Conservation (phyloP, 139 green algal genomes). For the Closterium sp. region DNA sequence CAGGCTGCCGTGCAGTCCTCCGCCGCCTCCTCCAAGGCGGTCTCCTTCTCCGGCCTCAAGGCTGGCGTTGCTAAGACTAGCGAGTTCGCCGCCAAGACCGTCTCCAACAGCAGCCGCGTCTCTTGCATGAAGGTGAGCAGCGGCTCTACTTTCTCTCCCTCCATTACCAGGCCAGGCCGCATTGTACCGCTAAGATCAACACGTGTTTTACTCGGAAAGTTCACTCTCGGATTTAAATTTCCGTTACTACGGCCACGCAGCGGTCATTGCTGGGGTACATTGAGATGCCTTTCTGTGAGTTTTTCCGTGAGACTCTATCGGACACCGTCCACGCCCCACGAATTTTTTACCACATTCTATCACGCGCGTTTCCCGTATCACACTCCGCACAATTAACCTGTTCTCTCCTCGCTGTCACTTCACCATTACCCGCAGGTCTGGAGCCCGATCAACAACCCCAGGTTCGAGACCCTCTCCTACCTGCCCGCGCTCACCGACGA, state of each 20-base stretch:
- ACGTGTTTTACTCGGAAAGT: too few species aligned
- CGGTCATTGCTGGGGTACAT: too few species aligned
- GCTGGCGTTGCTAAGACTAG: constrained; percentile 5
- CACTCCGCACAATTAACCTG: background rate
- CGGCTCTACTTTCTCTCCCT: background rate
- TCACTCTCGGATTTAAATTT: too few species aligned
- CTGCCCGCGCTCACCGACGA: constrained; percentile 87
- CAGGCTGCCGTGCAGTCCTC: background rate
- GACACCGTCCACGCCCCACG: too few species aligned
- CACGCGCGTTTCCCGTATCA: background rate
- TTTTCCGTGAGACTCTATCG: too few species aligned
- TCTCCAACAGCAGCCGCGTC: constrained; percentile 39
- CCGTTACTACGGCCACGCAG: too few species aligned
- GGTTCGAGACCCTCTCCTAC: constrained; percentile 99
- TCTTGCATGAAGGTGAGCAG: constrained; percentile 37
- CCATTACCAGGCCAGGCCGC: background rate
- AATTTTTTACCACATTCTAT: too few species aligned
- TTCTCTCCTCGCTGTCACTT: background rate
- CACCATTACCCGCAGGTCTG: background rate
- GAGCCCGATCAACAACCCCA: constrained; percentile 40
- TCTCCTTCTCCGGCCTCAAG: constrained; percentile 25
- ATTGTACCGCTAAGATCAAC: background rate
- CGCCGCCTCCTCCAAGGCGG: background rate
- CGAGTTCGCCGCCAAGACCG: constrained; percentile 36
- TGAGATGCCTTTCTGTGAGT: too few species aligned